These are phyloP conservation scores for Dryas octopetala DNA, from an alignment of 306 rosid genomes.

Conservation along the genomic window DNA sequence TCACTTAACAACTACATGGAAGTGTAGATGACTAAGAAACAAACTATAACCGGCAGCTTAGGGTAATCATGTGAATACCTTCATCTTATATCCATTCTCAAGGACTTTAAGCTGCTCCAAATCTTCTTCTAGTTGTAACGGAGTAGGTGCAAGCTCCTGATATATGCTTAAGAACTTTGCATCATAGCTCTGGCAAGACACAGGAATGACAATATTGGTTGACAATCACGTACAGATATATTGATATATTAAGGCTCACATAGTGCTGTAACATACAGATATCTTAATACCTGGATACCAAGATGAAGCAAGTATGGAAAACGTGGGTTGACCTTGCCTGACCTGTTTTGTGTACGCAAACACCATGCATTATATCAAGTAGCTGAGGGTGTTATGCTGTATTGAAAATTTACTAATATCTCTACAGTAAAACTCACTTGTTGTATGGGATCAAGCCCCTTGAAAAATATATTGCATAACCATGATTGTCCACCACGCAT, in stretches of 20 bases:
- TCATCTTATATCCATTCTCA: constrained; percentile 85
- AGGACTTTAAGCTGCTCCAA: constrained; percentile 86
- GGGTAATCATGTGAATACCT: constrained; percentile 39
- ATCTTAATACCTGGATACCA: constrained; percentile 50
- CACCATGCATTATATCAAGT: not conserved
- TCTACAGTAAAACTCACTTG: constrained; percentile 45
- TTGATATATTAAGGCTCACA: not conserved
- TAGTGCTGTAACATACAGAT: not conserved
- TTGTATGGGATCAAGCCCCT: constrained; percentile 80
- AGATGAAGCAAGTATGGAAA: constrained; percentile 51
- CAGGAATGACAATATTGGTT: constrained; percentile 13
- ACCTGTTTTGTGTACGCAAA: constrained; percentile 31
- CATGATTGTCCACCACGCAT: constrained; percentile 60
- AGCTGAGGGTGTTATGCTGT: not conserved
- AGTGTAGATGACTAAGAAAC: no score
- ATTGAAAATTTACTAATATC: not conserved
- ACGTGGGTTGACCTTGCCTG: constrained; percentile 62
- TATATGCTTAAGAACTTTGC: constrained; percentile 62
- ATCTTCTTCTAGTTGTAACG: constrained; percentile 79
- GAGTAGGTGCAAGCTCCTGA: constrained; percentile 63
- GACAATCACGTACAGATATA: not conserved
- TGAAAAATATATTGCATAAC: constrained; percentile 81
- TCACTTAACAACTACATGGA: no score
- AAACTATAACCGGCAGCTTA: no score
- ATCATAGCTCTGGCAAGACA: constrained; percentile 63